Percentiles rank a stretch among this genome's conserved stretches.
Evolutionary conservation across 768 basidiomycete genomes (phyloP).

Genomic region (Lactarius akahatsu): DNA sequence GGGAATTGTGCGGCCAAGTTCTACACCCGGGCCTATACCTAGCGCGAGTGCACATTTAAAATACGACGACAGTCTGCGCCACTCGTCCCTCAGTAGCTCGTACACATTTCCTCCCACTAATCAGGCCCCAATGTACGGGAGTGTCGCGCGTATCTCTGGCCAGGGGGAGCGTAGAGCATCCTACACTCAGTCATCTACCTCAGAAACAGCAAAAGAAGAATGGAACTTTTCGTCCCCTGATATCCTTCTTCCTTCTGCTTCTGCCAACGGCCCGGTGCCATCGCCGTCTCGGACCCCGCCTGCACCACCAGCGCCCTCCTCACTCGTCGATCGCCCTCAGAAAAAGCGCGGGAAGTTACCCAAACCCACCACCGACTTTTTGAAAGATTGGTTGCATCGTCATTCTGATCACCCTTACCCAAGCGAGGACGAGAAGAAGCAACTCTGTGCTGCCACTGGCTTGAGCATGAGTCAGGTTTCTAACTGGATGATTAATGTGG

Average conservation of each 20-base stretch:
- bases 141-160: slow-evolving; percentile 68
- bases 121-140: slow-evolving; percentile 49
- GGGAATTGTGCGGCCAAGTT: slow-evolving; percentile 29
- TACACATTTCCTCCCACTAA: slow-evolving; percentile 30
- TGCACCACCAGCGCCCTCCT: slow-evolving; percentile 44
- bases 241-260: slow-evolving; percentile 47
- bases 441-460: slow-evolving; percentile 80
- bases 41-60: slow-evolving; percentile 47
- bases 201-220: slow-evolving; percentile 58
- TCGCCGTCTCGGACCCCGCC: slow-evolving; percentile 51
- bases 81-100: slow-evolving; percentile 60
- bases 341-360: slow-evolving; percentile 87
- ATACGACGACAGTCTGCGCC: slow-evolving; percentile 70
- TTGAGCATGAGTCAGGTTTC: slow-evolving; percentile 88
- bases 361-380: slow-evolving; percentile 86
- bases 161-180: slow-evolving; percentile 64
- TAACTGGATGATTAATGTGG: slow-evolving; percentile 91
- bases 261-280: slow-evolving; percentile 40
- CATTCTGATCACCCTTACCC: slow-evolving; percentile 90
- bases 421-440: slow-evolving; percentile 88
- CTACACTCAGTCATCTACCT: slow-evolving; percentile 34
- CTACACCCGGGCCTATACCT: slow-evolving; percentile 28
- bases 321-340: slow-evolving; percentile 71
- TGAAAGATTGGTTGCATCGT: slow-evolving; percentile 85
- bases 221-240: slow-evolving; percentile 68